phyloP scores from a whole-genome alignment of 192 early-diverging fungal species.

The Linnemannia exigua region DNA sequence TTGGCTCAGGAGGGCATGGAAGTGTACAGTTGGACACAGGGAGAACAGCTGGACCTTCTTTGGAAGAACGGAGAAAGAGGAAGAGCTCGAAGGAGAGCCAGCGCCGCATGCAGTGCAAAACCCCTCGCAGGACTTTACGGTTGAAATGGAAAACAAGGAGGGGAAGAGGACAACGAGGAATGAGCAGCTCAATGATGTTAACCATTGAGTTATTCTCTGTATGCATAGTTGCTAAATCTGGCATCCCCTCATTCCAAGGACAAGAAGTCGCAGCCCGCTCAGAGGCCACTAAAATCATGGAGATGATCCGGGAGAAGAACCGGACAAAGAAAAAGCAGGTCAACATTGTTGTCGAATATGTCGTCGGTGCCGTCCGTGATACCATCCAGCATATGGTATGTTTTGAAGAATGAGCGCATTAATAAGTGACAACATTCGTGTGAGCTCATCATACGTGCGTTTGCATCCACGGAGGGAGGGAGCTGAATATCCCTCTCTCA shows the following conservation, averaged over 20 bases:
- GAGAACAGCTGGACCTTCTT: background rate
- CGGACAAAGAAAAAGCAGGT: slow-evolving; percentile 58
- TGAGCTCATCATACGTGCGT: background rate
- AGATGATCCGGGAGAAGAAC: slow-evolving; percentile 47
- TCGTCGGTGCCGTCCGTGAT: slow-evolving; percentile 66
- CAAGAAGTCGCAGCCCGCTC: slow-evolving; percentile 29
- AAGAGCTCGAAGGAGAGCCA: no score
- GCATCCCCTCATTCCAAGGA: slow-evolving; percentile 49
- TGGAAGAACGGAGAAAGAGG: background rate
- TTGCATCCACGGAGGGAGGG: no score
- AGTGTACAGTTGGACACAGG: background rate
- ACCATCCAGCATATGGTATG: slow-evolving; percentile 71
- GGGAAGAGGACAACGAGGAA: background rate
- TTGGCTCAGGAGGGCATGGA: background rate
- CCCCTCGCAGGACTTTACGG: background rate
- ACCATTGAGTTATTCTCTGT: background rate
- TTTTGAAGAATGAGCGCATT: background rate
- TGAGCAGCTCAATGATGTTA: background rate
- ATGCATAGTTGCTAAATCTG: slow-evolving; percentile 46
- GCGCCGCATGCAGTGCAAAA: background rate
- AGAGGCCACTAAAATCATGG: slow-evolving; percentile 38
- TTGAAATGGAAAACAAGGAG: background rate
- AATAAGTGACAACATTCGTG: background rate
- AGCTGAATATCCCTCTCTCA: background rate
- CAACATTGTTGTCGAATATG: slow-evolving; percentile 66